Evolutionary conservation across 2,329 filamentous ascomycete genomes (phyloP).

Genomic region (Penicillium sp.): DNA sequence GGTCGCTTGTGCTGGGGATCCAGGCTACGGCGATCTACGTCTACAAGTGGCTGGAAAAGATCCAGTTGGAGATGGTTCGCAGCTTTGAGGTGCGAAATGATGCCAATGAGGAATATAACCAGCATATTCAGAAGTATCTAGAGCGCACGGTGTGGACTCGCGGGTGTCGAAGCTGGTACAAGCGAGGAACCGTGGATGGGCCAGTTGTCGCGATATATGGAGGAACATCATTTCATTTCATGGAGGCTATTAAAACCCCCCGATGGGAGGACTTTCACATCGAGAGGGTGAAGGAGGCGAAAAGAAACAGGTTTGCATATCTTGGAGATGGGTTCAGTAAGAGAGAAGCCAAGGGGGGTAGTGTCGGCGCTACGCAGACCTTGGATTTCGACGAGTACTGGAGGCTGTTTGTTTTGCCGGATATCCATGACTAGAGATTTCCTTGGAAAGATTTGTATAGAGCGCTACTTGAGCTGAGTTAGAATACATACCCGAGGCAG

Average conservation of each 20-base stretch:
- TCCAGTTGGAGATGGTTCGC: background rate
- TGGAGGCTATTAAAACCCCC: background rate
- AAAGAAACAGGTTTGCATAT: background rate
- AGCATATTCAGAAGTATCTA: background rate
- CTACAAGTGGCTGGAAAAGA: background rate
- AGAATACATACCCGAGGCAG: no score
- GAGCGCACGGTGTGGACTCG: background rate
- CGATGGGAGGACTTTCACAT: background rate
- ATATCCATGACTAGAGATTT: background rate
- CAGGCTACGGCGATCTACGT: background rate
- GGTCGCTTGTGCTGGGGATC: background rate
- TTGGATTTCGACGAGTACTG: background rate
- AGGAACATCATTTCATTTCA: background rate
- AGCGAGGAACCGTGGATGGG: background rate
- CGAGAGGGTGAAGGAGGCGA: background rate
- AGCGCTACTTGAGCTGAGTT: no score
- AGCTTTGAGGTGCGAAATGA: background rate
- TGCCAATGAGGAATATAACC: background rate
- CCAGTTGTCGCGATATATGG: background rate
- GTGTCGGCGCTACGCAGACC: background rate
- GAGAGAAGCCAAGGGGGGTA: background rate
- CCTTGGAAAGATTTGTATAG: no score
- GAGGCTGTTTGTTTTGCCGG: background rate
- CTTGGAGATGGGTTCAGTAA: background rate
- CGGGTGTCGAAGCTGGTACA: background rate